Evolutionary conservation across 345 rosid species (phyloP).

Genomic region (Eucalyptus tenuipes): DNA sequence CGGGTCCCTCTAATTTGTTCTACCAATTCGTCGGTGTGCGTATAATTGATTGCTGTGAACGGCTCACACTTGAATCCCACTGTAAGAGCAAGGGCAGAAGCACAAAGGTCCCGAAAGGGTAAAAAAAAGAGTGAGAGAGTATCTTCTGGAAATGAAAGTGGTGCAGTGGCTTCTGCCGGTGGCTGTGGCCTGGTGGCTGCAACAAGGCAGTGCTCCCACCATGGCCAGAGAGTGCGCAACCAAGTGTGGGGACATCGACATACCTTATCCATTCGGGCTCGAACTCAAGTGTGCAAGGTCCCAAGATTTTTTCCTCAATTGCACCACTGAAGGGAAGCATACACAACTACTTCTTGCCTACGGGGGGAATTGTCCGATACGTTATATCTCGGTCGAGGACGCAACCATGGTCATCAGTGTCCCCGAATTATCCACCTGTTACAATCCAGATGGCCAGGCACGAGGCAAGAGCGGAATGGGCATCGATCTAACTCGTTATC

Average conservation of each 20-base stretch:
- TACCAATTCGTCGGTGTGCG: neutral
- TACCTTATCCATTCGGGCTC: too few species aligned
- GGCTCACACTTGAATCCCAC: neutral
- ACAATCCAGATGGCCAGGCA: neutral
- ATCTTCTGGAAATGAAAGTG: neutral
- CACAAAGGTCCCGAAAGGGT: neutral
- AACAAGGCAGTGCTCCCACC: too few species aligned
- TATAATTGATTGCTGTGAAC: neutral
- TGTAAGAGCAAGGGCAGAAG: neutral
- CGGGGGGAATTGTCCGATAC: too few species aligned
- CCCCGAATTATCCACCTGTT: fast-evolving
- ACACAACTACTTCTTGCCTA: too few species aligned
- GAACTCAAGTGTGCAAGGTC: too few species aligned
- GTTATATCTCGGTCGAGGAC: too few species aligned
- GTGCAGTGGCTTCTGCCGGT: neutral
- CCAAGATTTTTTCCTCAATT: too few species aligned
- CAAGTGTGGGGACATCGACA: too few species aligned
- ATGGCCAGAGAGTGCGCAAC: too few species aligned
- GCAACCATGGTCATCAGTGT: neutral
- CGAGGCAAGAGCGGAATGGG: fast-evolving
- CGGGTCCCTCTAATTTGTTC: neutral
- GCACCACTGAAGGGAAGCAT: too few species aligned
- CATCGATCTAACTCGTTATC: fast-evolving
- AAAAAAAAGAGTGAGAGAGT: neutral
- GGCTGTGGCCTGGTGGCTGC: neutral